A percentile compares a stretch with the other conserved stretches of the same genome.
phyloP scores from a whole-genome alignment of 257 asterid species.

The Voacanga thouarsii region DNA sequence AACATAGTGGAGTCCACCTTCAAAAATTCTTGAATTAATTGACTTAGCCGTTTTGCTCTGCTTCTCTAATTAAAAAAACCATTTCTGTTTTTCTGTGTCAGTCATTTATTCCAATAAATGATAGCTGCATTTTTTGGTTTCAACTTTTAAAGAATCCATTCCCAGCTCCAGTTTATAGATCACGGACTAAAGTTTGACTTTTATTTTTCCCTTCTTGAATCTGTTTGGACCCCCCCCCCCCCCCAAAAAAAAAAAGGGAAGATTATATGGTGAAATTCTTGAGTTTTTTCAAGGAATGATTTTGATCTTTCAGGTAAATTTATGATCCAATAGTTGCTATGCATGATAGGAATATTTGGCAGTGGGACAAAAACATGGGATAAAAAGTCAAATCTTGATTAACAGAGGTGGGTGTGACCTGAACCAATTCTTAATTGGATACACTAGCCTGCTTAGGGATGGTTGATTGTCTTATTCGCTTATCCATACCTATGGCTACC shows the following conservation, averaged over 20 bases:
- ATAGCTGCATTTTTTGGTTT: constrained; percentile 9
- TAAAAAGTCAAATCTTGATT: not conserved
- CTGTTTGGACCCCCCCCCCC: too few species aligned
- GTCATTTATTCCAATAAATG: constrained; percentile 2
- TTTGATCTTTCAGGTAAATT: too few species aligned
- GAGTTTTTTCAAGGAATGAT: not conserved
- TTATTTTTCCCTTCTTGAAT: too few species aligned
- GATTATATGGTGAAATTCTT: not conserved
- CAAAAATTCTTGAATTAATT: too few species aligned
- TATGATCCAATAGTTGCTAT: not conserved
- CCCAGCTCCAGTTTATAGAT: too few species aligned
- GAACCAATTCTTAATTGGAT: not conserved
- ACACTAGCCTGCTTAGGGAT: too few species aligned
- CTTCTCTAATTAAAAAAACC: not conserved
- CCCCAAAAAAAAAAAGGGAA: too few species aligned
- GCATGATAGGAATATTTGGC: not conserved
- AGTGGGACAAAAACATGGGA: not conserved
- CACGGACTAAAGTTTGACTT: not conserved
- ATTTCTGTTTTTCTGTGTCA: not conserved
- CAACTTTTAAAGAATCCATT: not conserved
- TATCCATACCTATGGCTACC: not conserved
- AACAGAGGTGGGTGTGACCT: not conserved
- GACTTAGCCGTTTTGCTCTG: not conserved
- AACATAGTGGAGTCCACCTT: not conserved
- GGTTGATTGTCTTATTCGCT: not conserved